A percentile compares a stretch with the other conserved stretches of the same genome.
phyloP scores from a whole-genome alignment of 2,329 filamentous ascomycete genomes.

The Microcera coccophila region DNA sequence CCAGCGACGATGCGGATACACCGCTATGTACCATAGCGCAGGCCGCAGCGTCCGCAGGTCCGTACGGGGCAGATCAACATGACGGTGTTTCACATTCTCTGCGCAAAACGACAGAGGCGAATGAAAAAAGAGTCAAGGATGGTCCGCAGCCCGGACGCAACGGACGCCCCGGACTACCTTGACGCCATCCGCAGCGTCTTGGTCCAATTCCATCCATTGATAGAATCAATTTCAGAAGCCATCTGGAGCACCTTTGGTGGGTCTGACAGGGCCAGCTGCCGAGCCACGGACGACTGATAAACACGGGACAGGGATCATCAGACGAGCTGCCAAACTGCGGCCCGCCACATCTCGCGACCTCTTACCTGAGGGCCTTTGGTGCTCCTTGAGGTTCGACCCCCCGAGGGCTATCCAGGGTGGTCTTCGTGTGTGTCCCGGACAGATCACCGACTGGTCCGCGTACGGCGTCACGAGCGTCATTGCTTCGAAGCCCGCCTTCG shows the following conservation, averaged over 20 bases:
- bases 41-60: constrained; percentile 11
- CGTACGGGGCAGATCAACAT: constrained; percentile 17
- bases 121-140: background rate
- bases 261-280: constrained; percentile 14
- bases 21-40: background rate
- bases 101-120: constrained; percentile 3
- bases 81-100: constrained; percentile 1
- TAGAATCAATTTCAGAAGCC: constrained; percentile 9
- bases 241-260: constrained; percentile 6
- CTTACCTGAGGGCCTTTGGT: constrained; percentile 18
- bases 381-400: constrained; percentile 10
- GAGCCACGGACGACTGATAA: constrained; percentile 24
- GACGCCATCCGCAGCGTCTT: background rate
- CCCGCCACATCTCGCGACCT: constrained; percentile 28
- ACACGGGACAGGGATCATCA: constrained; percentile 27
- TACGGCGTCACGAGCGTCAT: constrained; percentile 1
- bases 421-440: too few species aligned
- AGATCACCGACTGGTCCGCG: constrained; percentile 16
- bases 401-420: too few species aligned
- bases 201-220: background rate
- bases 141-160: too few species aligned
- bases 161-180: background rate
- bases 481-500: background rate
- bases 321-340: constrained; percentile 24
- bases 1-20: too few species aligned